These are phyloP conservation scores for Hypoxylon sp. DNA, from an alignment of 2,329 filamentous ascomycete species.

Conservation along the genomic window DNA sequence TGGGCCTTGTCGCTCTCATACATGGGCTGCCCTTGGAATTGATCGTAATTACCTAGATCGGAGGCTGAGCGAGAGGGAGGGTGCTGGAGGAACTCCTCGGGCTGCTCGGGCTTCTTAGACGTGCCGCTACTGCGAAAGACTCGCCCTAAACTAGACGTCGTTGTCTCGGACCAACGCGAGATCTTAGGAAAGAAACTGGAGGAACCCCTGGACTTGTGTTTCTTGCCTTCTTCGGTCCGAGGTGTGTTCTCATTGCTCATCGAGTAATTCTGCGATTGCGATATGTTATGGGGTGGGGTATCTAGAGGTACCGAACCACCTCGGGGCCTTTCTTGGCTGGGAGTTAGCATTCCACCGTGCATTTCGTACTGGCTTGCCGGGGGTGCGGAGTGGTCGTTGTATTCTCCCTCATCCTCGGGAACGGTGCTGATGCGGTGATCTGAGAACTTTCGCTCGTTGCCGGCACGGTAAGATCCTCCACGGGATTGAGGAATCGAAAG, in stretches of 20 bases:
- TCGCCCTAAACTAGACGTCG: conserved; percentile 85
- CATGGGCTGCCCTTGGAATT: conserved; percentile 66
- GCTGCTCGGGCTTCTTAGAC: conserved; percentile 68
- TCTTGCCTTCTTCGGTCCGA: conserved; percentile 79
- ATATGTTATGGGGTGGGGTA: conserved; percentile 67
- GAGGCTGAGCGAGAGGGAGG: conserved; percentile 81
- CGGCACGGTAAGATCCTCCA: conserved; percentile 58
- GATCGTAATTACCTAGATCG: conserved; percentile 75
- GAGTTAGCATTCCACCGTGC: conserved; percentile 70
- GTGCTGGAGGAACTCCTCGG: conserved; percentile 69
- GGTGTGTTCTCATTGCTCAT: conserved; percentile 85
- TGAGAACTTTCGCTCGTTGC: conserved; percentile 68
- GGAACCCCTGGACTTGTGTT: conserved; percentile 88
- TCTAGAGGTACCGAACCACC: conserved; percentile 66
- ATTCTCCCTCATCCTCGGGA: conserved; percentile 83
- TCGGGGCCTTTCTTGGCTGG: conserved; percentile 65
- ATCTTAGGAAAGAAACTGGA: conserved; percentile 88
- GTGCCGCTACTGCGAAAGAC: conserved; percentile 76
- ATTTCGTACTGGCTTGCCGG: conserved; percentile 66
- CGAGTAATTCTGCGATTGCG: conserved; percentile 55
- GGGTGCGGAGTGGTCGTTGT: conserved; percentile 57
- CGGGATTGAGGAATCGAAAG: conserved; percentile 71
- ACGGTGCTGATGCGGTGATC: conserved; percentile 92
- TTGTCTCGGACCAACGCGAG: conserved; percentile 97
- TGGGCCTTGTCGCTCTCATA: conserved; percentile 72